Evolutionary conservation across 148 eudicot genomes (phyloP), one percentile per base, ranked within the genome.

Genomic region (Cornus kousa): DNA sequence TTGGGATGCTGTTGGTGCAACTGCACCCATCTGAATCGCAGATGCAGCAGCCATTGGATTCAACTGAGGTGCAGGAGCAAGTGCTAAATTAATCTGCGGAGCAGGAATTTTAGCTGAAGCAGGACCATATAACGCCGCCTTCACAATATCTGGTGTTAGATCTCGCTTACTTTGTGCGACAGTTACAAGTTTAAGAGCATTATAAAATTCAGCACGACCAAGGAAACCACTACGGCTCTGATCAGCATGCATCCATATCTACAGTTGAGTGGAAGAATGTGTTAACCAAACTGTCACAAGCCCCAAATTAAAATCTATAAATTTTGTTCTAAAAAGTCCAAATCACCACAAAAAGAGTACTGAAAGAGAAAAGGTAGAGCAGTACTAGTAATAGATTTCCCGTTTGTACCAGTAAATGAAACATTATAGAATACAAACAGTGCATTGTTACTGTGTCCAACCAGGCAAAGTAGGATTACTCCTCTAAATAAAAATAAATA

Each of bases 141-240:
- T 96, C n/a, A 96, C 99, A 84, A 96, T 93, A 76, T 96, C 99
- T 7, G 97, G 90, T 53, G 97, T 92, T 82, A 96, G 79, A n/a
- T 96, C 99, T 59, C 99, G 89, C 87, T 92, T 96, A 86, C 94
- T 90, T 80, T 96, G 99, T 64, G 97, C 99, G 74, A 96, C 99
- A 12, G 99, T 96, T 33, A 96, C 97, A 50, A 96, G 94, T 83
- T 91, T 96, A 37, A 96, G 94, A 32, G 98, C 98, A 81, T 96
- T 96, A 80, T 87, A 96, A 81, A 96, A 96, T 76, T 93, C 99
- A 66, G 87, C 86, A 43, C 95, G 91, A 14, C 91, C 89, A 76
- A 96, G 99, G 81, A 89, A 92, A 77, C 99, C 99, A 79, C 86
- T 88, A 72, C 88, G 97, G 74, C 82, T 90, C 85, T 92, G 92